Percentiles rank a stretch among this genome's conserved stretches.
phyloP scores from a whole-genome alignment of 2,329 filamentous ascomycete genomes.

The Aaosphaeria pasadenensis region DNA sequence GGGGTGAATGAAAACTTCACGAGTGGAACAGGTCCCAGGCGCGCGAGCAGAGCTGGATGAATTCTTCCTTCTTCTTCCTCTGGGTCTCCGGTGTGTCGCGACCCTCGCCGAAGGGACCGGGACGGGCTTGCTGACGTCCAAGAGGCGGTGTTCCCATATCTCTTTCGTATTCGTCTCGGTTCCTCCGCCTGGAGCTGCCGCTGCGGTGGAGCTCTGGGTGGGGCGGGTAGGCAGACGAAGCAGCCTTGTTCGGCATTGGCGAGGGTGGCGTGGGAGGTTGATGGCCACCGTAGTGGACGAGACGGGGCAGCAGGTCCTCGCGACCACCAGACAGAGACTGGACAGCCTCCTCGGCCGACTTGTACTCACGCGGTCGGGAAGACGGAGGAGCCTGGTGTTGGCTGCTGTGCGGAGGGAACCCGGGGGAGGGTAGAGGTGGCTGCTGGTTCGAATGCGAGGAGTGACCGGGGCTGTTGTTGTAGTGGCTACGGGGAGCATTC shows the following conservation, averaged over 20 bases:
- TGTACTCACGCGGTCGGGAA: slow-evolving; percentile 75
- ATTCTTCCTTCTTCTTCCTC: slow-evolving; percentile 87
- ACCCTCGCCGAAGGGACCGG: slow-evolving; percentile 72
- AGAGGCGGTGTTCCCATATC: slow-evolving; percentile 85
- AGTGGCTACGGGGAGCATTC: slow-evolving; percentile 46
- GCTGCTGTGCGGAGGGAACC: slow-evolving; percentile 59
- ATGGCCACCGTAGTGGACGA: slow-evolving; percentile 92
- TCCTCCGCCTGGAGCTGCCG: slow-evolving; percentile 68
- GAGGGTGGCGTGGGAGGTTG: slow-evolving; percentile 91
- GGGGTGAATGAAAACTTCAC: slow-evolving; percentile 36
- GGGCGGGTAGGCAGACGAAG: slow-evolving; percentile 26
- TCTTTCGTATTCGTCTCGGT: slow-evolving; percentile 83
- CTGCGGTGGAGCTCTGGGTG: slow-evolving; percentile 42
- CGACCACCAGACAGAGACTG: slow-evolving; percentile 87
- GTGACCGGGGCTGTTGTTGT: slow-evolving; percentile 62
- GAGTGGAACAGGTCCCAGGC: slow-evolving; percentile 99
- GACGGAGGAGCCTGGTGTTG: slow-evolving; percentile 48
- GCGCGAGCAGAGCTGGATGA: slow-evolving; percentile 77
- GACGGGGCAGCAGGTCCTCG: slow-evolving; percentile 84
- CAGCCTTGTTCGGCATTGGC: slow-evolving; percentile 55
- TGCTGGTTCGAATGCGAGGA: slow-evolving; percentile 62
- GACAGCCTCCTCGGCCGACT: slow-evolving; percentile 93
- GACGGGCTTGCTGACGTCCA: slow-evolving; percentile 55
- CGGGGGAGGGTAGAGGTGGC: slow-evolving; percentile 73
- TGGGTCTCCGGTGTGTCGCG: slow-evolving; percentile 81